Percentiles rank a stretch among this genome's conserved stretches.
Evolutionary conservation across 2,329 filamentous ascomycete species (phyloP).

Genomic region (Ophiostoma quercus): DNA sequence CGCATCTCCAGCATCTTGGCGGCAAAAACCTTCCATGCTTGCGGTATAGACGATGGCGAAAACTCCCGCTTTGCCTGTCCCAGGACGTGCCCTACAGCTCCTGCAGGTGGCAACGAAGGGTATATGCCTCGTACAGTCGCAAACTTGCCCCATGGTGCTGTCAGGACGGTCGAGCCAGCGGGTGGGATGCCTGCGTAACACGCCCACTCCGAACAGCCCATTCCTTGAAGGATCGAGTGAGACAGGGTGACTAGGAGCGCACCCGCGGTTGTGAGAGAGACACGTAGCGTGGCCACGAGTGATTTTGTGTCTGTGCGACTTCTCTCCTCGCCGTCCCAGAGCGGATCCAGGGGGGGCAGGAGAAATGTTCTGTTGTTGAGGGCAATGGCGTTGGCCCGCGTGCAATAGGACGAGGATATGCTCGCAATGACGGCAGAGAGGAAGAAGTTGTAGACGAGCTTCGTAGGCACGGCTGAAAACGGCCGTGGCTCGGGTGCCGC

Average conservation of each 20-base stretch:
- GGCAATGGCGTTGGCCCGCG: constrained; percentile 45
- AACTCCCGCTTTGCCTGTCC: constrained; percentile 17
- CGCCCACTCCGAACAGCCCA: constrained; percentile 44
- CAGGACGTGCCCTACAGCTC: background rate
- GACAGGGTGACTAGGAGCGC: constrained; percentile 47
- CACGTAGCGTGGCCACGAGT: constrained; percentile 46
- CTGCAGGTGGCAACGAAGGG: constrained; percentile 3
- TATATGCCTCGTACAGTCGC: constrained; percentile 39
- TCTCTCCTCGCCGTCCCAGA: constrained; percentile 31
- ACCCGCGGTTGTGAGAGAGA: constrained; percentile 53
- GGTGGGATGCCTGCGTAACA: constrained; percentile 38
- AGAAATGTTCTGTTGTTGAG: constrained; percentile 51
- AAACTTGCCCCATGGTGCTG: constrained; percentile 51
- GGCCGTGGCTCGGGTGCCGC: constrained; percentile 32
- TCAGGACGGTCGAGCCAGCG: constrained; percentile 44
- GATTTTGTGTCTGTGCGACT: constrained; percentile 30
- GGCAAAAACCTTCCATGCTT: constrained; percentile 39
- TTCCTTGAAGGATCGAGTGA: constrained; percentile 44
- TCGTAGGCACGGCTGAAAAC: constrained; percentile 37
- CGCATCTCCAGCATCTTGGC: constrained; percentile 47
- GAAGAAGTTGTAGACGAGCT: constrained; percentile 50
- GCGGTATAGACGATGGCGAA: constrained; percentile 16
- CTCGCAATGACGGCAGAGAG: constrained; percentile 49
- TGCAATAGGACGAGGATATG: constrained; percentile 48
- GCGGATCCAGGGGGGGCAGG: constrained; percentile 37